Conservation (phyloP, 2,329 filamentous ascomycete genomes). For the Aspergillus puulaauensis region DNA sequence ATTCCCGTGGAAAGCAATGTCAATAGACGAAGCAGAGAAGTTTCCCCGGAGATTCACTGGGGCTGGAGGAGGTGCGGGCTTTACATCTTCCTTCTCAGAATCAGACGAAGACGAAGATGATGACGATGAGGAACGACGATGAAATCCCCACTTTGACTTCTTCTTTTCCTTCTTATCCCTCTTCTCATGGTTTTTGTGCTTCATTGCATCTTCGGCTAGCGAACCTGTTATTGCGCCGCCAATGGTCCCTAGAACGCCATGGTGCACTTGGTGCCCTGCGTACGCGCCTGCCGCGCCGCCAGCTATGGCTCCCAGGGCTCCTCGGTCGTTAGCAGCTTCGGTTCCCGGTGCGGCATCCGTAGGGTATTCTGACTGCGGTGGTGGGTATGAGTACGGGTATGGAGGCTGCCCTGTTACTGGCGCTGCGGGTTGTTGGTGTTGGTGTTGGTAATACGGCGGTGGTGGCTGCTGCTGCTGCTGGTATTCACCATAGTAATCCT, state of each 20-base stretch:
- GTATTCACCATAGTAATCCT: background rate
- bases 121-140: background rate
- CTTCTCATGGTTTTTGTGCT: conserved; percentile 28
- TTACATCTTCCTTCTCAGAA: background rate
- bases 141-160: conserved; percentile 7
- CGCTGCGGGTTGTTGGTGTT: background rate
- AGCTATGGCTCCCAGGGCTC: conserved; percentile 45
- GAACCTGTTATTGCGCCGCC: conserved; percentile 47
- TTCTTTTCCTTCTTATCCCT: conserved; percentile 9
- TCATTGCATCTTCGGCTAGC: conserved; percentile 44
- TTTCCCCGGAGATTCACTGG: conserved; percentile 28
- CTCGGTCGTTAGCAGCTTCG: conserved; percentile 34
- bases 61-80: background rate
- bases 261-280: conserved; percentile 45
- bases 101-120: background rate
- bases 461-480: background rate
- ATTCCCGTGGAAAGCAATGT: conserved; percentile 35
- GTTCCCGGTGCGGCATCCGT: conserved; percentile 21
- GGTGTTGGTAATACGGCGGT: background rate
- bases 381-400: background rate
- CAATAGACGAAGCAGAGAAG: conserved; percentile 34
- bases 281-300: conserved; percentile 46
- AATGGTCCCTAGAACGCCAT: conserved; percentile 47
- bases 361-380: conserved; percentile 6
- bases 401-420: background rate